phyloP scores from a whole-genome alignment of 257 asterid genomes.

The Przewalskia tangutica region DNA sequence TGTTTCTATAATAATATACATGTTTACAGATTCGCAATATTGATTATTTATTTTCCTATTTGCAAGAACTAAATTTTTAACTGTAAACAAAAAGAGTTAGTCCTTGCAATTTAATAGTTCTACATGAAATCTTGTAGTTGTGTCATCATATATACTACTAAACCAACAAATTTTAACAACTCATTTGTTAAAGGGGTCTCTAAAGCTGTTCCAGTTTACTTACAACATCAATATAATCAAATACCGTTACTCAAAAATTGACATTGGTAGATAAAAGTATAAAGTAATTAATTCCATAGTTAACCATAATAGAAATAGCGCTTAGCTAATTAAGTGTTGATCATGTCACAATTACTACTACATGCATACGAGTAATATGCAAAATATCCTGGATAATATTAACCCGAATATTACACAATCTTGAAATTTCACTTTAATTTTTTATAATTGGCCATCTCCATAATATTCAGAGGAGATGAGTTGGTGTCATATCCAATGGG shows the following conservation, averaged over 20 bases:
- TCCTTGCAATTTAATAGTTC: too few relatives aligned
- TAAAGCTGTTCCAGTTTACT: neutral
- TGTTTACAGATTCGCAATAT: too few relatives aligned
- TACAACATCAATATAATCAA: neutral
- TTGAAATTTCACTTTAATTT: neutral
- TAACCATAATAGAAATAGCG: neutral
- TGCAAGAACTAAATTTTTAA: too few relatives aligned
- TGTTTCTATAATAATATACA: too few relatives aligned
- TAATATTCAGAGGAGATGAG: conserved; percentile 35
- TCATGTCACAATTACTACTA: neutral
- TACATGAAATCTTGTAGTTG: too few relatives aligned
- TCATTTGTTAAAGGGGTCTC: neutral
- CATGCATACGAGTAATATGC: neutral
- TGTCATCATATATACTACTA: too few relatives aligned
- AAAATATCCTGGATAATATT: neutral
- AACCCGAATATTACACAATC: neutral
- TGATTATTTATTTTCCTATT: too few relatives aligned
- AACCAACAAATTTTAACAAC: too few relatives aligned
- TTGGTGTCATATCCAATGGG: conserved; percentile 67
- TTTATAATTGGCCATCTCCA: neutral
- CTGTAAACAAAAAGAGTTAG: too few relatives aligned
- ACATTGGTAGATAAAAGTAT: neutral
- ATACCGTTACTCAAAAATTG: neutral
- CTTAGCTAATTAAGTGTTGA: neutral
- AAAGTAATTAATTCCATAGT: neutral